phyloP scores from a whole-genome alignment of 768 basidiomycete species.

The Phlebiopsis flavidoalba region DNA sequence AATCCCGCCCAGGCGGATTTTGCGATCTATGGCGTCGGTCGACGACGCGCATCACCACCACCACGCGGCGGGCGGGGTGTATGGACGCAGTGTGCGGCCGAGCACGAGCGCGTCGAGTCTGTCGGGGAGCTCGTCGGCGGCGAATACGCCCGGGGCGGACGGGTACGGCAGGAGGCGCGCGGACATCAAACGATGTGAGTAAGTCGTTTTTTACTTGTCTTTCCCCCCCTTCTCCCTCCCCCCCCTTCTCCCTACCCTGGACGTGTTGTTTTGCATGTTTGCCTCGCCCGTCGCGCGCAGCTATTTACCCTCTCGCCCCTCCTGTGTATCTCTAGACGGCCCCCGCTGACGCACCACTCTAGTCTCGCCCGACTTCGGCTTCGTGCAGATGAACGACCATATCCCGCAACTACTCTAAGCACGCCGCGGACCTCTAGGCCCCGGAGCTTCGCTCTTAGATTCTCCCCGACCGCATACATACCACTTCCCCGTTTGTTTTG shows the following conservation, averaged over 20 bases:
- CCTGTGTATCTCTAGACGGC: slow-evolving; percentile 3
- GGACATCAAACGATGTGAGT: slow-evolving; percentile 84
- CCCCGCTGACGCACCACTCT: slow-evolving; percentile 23
- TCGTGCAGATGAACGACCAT: slow-evolving; percentile 78
- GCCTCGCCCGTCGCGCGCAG: background rate
- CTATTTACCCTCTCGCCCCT: background rate
- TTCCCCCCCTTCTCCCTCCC: slow-evolving; percentile 7
- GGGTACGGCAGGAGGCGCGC: slow-evolving; percentile 60
- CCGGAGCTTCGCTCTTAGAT: background rate
- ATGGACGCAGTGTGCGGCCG: slow-evolving; percentile 52
- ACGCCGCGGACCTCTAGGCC: slow-evolving; percentile 1
- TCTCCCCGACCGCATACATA: background rate
- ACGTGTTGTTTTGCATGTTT: background rate
- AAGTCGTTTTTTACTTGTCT: slow-evolving; percentile 9
- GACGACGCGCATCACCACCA: slow-evolving; percentile 29
- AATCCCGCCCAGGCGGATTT: slow-evolving; percentile 70
- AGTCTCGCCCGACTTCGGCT: slow-evolving; percentile 86
- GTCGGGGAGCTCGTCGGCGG: slow-evolving; percentile 74
- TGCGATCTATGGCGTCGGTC: slow-evolving; percentile 71
- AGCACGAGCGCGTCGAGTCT: slow-evolving; percentile 77
- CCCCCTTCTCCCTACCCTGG: background rate
- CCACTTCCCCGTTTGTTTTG: background rate
- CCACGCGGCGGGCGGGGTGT: slow-evolving; percentile 21
- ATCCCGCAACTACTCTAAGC: slow-evolving; percentile 34
- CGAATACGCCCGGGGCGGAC: slow-evolving; percentile 69